Base-by-base conservation (phyloP, 257 asterid species). In the Striga asiatica region DNA sequence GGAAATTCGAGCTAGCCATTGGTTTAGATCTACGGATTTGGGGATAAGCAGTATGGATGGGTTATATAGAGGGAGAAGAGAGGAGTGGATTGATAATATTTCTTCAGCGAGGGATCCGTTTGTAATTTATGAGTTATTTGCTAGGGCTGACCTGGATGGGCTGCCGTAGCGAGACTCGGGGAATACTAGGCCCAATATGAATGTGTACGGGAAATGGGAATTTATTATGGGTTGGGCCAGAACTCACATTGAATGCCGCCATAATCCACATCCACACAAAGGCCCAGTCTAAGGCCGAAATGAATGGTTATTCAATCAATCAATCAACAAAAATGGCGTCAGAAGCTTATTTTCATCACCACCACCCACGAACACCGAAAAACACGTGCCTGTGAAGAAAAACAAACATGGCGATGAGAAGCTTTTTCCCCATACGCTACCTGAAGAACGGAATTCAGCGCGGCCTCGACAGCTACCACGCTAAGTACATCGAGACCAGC, bases 401-500 rank as follows among this genome's bases (percentile, higher is more conserved):
- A 2, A 34, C 5, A 10, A 34, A 34, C 0, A 34, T 34, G 41
- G 41, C 41, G 41, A 34, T 34, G n/a, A 34, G 13, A 34, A 34
- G 41, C 41, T 1, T 34, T 34, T 34, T 34, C n/a, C 41, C 88
- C 42, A 1, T 82, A 45, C 45, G 20, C 6, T 72, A 70, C 72
- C 53, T 66, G 6, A 83, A 74, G 81, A 69, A 50, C 49, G 38
- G 73, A 45, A 4, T 60, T 56, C 68, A 74, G 71, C 78, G 82
- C 54, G 79, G 77, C 1, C 64, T 76, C 56, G 91, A 79, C 64
- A 71, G 61, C 43, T 89, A 86, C 70, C 78, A 72, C 67, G 86
- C 79, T 35, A 89, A 79, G 59, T 86, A 79, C 77, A 83, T 89
- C 69, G 75, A 78, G 74, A 83, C 95, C 43, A 59, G 69, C 55